Evolutionary conservation across 768 basidiomycete species (phyloP).

Genomic region (Lentinus brumalis): DNA sequence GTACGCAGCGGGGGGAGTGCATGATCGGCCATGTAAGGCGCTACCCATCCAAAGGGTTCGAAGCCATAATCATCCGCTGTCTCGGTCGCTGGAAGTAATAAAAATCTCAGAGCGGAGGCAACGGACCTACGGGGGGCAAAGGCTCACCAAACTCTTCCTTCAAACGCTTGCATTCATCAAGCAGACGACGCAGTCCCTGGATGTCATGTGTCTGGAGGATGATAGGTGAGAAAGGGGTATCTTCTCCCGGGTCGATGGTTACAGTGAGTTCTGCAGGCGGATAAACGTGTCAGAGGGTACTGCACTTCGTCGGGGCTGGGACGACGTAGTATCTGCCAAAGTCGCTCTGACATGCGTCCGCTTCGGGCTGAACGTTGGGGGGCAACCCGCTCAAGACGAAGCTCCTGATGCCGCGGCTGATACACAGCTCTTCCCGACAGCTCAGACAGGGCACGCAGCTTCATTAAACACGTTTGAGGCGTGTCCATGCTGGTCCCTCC

Average conservation of each 20-base stretch:
- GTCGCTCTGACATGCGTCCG: too few species aligned
- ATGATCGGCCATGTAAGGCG: constrained; percentile 36
- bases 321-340: too few species aligned
- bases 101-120: background rate
- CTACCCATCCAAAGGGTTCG: constrained; percentile 47
- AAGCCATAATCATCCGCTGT: constrained; percentile 22
- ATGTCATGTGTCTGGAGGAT: constrained; percentile 51
- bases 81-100: constrained; percentile 1
- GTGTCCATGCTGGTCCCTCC: too few species aligned
- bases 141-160: constrained; percentile 49
- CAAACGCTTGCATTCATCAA: constrained; percentile 59
- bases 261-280: constrained; percentile 49
- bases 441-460: too few species aligned
- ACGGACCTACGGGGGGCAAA: background rate
- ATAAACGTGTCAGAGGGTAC: background rate
- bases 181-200: constrained; percentile 46
- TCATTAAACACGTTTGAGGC: too few species aligned
- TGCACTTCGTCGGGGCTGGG: too few species aligned
- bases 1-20: constrained; percentile 11
- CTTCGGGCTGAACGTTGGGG: too few species aligned
- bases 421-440: too few species aligned
- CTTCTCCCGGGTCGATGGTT: constrained; percentile 51
- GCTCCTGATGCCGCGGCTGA: too few species aligned
- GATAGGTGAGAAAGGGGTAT: constrained; percentile 35
- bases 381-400: too few species aligned